phyloP scores from a whole-genome alignment of 225 moss, liverwort and hornwort species.

The Polytrichum commune region DNA sequence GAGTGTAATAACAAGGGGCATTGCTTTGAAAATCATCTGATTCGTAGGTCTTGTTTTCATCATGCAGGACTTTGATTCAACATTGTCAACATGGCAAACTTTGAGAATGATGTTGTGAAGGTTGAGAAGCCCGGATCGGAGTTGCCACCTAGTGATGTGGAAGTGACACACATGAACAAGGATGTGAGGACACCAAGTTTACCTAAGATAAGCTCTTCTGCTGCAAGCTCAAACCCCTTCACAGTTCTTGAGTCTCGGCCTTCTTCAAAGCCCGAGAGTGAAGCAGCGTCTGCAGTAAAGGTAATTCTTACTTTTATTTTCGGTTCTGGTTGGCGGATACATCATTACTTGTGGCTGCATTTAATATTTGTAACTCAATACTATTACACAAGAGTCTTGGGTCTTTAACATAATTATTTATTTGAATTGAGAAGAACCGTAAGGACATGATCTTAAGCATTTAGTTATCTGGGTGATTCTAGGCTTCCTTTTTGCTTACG shows the following conservation, averaged over 20 bases:
- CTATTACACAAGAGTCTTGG: slow-evolving; percentile 4
- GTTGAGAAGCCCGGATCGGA: slow-evolving; percentile 24
- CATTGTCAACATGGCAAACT: slow-evolving; percentile 23
- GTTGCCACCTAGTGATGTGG: slow-evolving; percentile 28
- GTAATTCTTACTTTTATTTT: background rate
- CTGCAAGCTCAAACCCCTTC: slow-evolving; percentile 27
- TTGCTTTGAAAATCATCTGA: too few species aligned
- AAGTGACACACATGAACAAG: slow-evolving; percentile 24
- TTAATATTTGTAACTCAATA: background rate
- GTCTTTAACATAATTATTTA: background rate
- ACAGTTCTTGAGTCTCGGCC: slow-evolving; percentile 31
- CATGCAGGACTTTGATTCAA: background rate
- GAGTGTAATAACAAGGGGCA: too few species aligned
- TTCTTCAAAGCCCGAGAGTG: slow-evolving; percentile 19
- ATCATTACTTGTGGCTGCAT: background rate
- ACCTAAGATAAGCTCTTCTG: slow-evolving; percentile 11
- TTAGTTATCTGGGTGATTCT: too few species aligned
- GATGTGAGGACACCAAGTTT: slow-evolving; percentile 24
- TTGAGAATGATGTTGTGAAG: slow-evolving; percentile 11
- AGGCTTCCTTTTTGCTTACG: too few species aligned
- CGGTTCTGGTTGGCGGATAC: background rate
- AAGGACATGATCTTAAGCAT: background rate
- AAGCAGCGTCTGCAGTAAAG: slow-evolving; percentile 7
- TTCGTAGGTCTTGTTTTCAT: too few species aligned
- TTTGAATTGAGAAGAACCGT: background rate